phyloP scores from a whole-genome alignment of 108 stramenopile species.

The Nannochloropsis gaditana region DNA sequence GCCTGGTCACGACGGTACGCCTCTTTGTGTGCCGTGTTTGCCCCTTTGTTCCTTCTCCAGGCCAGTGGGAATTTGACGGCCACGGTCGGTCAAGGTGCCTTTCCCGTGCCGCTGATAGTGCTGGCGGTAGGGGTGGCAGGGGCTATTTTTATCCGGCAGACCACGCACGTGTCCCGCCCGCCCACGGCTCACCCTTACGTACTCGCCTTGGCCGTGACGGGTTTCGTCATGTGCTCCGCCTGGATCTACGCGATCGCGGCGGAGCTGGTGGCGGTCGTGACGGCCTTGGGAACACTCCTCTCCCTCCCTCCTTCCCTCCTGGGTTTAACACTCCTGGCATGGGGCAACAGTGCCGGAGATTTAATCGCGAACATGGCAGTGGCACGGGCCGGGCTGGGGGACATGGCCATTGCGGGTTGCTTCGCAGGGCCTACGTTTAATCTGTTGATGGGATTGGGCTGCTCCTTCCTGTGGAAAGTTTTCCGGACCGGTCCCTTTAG shows the following conservation, averaged over 20 bases:
- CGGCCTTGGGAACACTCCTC: slow-evolving; percentile 64
- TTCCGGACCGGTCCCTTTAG: background rate
- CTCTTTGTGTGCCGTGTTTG: background rate
- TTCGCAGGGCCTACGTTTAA: slow-evolving; percentile 96
- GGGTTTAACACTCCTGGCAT: slow-evolving; percentile 86
- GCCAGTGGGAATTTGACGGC: background rate
- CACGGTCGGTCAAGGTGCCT: background rate
- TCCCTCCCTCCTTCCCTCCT: slow-evolving; percentile 73
- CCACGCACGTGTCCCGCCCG: slow-evolving; percentile 7
- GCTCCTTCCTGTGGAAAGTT: slow-evolving; percentile 25
- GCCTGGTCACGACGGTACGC: slow-evolving; percentile 44
- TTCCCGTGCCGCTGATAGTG: background rate
- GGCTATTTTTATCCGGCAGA: background rate
- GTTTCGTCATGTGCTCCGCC: slow-evolving; percentile 59
- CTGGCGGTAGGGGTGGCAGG: background rate
- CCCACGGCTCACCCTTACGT: slow-evolving; percentile 22
- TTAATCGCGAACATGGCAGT: slow-evolving; percentile 83
- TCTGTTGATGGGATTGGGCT: slow-evolving; percentile 66
- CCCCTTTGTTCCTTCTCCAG: background rate
- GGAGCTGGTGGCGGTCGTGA: slow-evolving; percentile 71
- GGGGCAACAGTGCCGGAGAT: slow-evolving; percentile 88
- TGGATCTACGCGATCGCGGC: slow-evolving; percentile 92
- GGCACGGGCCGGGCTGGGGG: slow-evolving; percentile 70
- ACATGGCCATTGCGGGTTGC: slow-evolving; percentile 60
- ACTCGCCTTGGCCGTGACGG: slow-evolving; percentile 30